Percentiles rank a stretch among this genome's conserved stretches.
phyloP scores from a whole-genome alignment of 163 green algal genomes.

The Prototheca wickerhamii region DNA sequence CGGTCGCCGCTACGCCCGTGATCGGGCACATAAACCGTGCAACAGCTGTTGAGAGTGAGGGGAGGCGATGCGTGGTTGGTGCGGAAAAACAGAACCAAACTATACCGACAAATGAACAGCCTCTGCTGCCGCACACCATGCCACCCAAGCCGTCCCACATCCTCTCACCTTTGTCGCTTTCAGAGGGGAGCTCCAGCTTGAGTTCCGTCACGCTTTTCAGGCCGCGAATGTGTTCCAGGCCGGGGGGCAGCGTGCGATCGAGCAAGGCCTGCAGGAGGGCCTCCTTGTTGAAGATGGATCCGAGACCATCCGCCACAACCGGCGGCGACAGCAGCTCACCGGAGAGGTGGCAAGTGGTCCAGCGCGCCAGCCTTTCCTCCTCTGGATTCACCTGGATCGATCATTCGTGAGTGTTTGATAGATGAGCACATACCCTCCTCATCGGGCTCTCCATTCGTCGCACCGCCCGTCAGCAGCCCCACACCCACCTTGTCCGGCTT shows the following conservation, averaged over 20 bases:
- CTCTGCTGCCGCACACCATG: too few species aligned
- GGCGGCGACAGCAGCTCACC: conserved; percentile 57
- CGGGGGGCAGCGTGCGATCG: conserved; percentile 63
- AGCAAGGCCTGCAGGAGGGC: conserved; percentile 66
- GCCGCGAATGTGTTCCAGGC: conserved; percentile 57
- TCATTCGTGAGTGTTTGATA: too few species aligned
- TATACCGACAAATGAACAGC: too few species aligned
- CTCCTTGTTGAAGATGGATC: conserved; percentile 95
- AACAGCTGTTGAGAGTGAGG: conserved; percentile 10
- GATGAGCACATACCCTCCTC: neutral
- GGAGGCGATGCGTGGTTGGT: neutral
- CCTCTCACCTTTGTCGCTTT: too few species aligned
- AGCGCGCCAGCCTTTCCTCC: conserved; percentile 55
- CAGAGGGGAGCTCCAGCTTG: conserved; percentile 28
- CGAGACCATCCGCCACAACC: conserved; percentile 75
- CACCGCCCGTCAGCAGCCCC: too few species aligned
- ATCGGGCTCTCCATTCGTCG: too few species aligned
- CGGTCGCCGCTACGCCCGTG: conserved; percentile 76
- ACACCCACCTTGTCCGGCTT: conserved; percentile 78
- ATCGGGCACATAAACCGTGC: conserved; percentile 77
- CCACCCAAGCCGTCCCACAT: too few species aligned
- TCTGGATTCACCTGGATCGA: conserved; percentile 56
- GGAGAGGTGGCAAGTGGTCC: conserved; percentile 69
- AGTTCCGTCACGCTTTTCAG: conserved; percentile 60
- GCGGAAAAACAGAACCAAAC: conserved; percentile 1